These are phyloP conservation scores for Trichocladium uniseriatum DNA, from an alignment of 495 filamentous ascomycete species.

Conservation along the genomic window DNA sequence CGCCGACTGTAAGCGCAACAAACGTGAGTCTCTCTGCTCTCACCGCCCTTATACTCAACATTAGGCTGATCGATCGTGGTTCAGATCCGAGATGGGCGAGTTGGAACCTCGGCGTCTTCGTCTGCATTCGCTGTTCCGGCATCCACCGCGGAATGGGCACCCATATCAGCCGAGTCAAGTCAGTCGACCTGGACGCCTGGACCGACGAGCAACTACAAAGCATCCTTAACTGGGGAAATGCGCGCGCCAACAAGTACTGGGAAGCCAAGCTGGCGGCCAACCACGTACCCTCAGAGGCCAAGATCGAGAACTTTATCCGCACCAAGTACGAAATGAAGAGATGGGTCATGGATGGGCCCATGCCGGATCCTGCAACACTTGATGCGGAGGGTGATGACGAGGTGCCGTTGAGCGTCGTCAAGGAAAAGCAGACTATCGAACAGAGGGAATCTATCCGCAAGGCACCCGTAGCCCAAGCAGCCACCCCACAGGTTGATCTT, in stretches of 20 bases:
- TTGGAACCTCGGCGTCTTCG: constrained; percentile 92
- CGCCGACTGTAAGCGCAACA: constrained; percentile 97
- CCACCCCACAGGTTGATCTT: constrained; percentile 38
- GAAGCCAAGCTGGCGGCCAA: constrained; percentile 85
- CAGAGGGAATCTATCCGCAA: constrained; percentile 39
- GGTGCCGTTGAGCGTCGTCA: constrained; percentile 51
- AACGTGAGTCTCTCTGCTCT: constrained; percentile 53
- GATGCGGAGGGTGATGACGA: constrained; percentile 79
- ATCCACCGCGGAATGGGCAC: constrained; percentile 98
- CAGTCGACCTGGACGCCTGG: constrained; percentile 94
- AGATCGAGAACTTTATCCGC: constrained; percentile 98
- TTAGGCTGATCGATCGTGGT: constrained; percentile 11
- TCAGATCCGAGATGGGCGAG: constrained; percentile 95
- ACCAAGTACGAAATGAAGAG: constrained; percentile 97
- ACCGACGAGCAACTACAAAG: constrained; percentile 95
- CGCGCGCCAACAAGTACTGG: constrained; percentile 97
- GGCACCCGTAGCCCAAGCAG: constrained; percentile 29
- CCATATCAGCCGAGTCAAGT: constrained; percentile 96
- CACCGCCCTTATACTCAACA: neutral
- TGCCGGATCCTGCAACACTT: constrained; percentile 84
- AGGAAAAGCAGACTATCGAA: constrained; percentile 48
- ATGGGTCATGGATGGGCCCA: constrained; percentile 95
- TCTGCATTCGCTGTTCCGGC: constrained; percentile 96
- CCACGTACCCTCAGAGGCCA: constrained; percentile 93
- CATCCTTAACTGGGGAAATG: constrained; percentile 88